These are phyloP conservation scores for Verbascum thapsus DNA, from an alignment of 257 asterid species.

Conservation along the genomic window DNA sequence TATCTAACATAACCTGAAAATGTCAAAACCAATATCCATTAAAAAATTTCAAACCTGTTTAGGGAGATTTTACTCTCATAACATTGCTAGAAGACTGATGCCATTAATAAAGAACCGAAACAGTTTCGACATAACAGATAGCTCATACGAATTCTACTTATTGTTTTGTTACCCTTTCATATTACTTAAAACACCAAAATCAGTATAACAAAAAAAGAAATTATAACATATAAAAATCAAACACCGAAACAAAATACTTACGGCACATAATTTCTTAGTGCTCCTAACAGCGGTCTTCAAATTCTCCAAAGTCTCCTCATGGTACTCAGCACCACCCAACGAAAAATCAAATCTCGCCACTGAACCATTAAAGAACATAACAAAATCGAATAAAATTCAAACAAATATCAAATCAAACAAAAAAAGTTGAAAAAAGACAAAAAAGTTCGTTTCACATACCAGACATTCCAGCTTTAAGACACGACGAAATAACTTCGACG, in stretches of 20 bases:
- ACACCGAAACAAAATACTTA: conserved; percentile 39
- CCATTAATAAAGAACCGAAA: not conserved
- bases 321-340: conserved; percentile 80
- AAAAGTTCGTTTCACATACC: no score
- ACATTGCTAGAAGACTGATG: not conserved
- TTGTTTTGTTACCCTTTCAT: not conserved
- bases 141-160: no score
- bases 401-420: not conserved
- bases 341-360: conserved; percentile 97
- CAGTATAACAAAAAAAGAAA: not conserved
- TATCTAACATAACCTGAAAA: conserved; percentile 76
- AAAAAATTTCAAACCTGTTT: not conserved
- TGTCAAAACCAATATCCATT: conserved; percentile 18
- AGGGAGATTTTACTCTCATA: not conserved
- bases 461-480: conserved; percentile 70
- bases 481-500: conserved; percentile 57
- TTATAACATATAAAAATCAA: no score
- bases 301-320: conserved; percentile 87
- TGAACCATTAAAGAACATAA: conserved; percentile 30
- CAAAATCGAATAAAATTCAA: conserved; percentile 1
- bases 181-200: not conserved
- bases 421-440: not conserved
- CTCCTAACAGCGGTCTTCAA: conserved; percentile 70
- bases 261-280: conserved; percentile 85
- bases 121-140: not conserved